A percentile compares a stretch with the other conserved stretches of the same genome.
These are phyloP conservation scores for Spongispora temasekensis DNA, from an alignment of 1,284 basidiomycete species.

Conservation along the genomic window DNA sequence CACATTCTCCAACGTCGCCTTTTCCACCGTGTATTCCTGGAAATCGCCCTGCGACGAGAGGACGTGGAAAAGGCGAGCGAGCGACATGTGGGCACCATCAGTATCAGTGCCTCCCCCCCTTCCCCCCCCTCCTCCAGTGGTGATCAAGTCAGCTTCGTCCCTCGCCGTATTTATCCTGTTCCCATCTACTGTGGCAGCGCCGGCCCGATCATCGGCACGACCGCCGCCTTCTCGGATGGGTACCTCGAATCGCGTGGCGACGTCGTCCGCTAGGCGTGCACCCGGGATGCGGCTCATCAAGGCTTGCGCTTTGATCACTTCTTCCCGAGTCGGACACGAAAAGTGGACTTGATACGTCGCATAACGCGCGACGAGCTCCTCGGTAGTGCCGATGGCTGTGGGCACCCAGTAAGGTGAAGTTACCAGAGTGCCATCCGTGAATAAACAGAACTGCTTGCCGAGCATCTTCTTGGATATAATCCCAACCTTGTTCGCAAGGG, in stretches of 20 bases:
- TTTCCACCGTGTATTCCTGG: conserved; percentile 68
- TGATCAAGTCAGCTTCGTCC: no score
- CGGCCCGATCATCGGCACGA: background rate
- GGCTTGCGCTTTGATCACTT: conserved; percentile 52
- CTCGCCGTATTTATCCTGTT: no score
- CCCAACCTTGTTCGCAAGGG: conserved; percentile 71
- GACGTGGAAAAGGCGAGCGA: conserved; percentile 59
- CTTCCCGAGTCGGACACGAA: conserved; percentile 62
- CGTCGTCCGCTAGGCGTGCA: conserved; percentile 70
- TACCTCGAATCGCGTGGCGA: conserved; percentile 78
- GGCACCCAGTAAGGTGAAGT: no score
- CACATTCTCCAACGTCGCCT: conserved; percentile 67
- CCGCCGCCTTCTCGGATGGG: conserved; percentile 45
- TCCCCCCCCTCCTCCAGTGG: background rate
- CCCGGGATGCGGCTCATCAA: conserved; percentile 67
- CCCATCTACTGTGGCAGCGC: background rate
- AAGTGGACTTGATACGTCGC: conserved; percentile 81
- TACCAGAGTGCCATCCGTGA: background rate
- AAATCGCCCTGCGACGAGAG: conserved; percentile 54
- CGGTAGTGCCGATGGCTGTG: conserved; percentile 66
- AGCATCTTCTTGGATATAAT: conserved; percentile 71
- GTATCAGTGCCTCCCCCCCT: background rate
- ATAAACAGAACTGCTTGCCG: conserved; percentile 41
- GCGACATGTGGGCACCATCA: conserved; percentile 34
- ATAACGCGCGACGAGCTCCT: conserved; percentile 62